These are phyloP conservation scores for Dichotomopilus funicola DNA, from an alignment of 2,329 filamentous ascomycete genomes.

Conservation along the genomic window DNA sequence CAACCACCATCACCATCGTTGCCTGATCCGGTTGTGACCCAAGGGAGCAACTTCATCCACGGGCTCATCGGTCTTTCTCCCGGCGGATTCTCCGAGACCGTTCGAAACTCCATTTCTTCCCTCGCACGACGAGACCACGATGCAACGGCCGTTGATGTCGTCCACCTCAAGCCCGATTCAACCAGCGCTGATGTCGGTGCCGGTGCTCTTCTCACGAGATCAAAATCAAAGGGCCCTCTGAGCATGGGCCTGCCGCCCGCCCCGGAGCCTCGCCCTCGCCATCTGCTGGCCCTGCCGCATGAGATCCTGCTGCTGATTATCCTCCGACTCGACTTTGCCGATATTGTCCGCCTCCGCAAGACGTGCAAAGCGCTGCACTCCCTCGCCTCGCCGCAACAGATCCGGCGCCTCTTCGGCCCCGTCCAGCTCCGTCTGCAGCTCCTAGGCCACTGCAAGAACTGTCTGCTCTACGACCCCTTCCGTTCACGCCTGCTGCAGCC, in stretches of 20 bases:
- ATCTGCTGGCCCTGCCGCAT: slow-evolving; percentile 33
- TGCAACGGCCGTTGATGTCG: neutral
- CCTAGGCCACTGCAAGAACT: slow-evolving; percentile 36
- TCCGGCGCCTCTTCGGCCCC: slow-evolving; percentile 33
- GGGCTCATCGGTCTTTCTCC: slow-evolving; percentile 13
- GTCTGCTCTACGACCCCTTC: slow-evolving; percentile 31
- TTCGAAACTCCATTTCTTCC: slow-evolving; percentile 10
- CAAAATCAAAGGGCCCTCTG: too few relatives aligned
- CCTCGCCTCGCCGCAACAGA: slow-evolving; percentile 30
- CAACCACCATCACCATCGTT: neutral
- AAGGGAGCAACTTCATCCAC: slow-evolving; percentile 11
- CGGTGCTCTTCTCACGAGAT: neutral
- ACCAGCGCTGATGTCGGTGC: neutral
- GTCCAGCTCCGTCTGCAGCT: slow-evolving; percentile 26
- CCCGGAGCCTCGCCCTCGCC: slow-evolving; percentile 1
- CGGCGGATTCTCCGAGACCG: slow-evolving; percentile 10
- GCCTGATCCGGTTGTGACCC: neutral
- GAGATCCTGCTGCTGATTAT: slow-evolving; percentile 39
- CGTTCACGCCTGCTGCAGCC: slow-evolving; percentile 31
- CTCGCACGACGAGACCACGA: slow-evolving; percentile 5
- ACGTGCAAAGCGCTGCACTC: slow-evolving; percentile 34
- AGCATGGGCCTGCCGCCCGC: neutral
- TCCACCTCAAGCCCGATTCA: neutral
- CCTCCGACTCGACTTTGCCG: slow-evolving; percentile 36
- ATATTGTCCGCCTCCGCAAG: slow-evolving; percentile 37